Evolutionary conservation across 2,329 filamentous ascomycete genomes (phyloP).

Genomic region (Neoscytalidium dimidiatum): DNA sequence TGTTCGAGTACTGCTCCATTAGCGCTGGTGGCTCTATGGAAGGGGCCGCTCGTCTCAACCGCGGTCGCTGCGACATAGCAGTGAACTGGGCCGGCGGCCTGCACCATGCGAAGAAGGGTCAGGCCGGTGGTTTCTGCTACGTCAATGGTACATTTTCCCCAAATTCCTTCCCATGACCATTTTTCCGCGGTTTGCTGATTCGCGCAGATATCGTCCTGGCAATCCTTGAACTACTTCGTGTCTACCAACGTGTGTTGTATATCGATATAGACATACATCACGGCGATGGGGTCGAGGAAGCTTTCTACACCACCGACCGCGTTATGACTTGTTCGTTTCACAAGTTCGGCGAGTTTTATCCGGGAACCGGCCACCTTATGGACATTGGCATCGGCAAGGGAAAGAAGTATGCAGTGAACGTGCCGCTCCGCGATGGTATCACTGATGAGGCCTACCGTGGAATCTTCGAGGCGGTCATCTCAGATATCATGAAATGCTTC

Average conservation of each 20-base stretch:
- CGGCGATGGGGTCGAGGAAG: constrained; percentile 87
- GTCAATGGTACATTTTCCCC: constrained; percentile 63
- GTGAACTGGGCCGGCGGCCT: constrained; percentile 98
- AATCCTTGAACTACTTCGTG: constrained; percentile 82
- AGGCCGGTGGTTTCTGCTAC: constrained; percentile 98
- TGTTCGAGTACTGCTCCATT: constrained; percentile 93
- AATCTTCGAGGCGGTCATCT: constrained; percentile 81
- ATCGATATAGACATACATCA: constrained; percentile 95
- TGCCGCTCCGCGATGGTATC: constrained; percentile 87
- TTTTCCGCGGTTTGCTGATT: constrained; percentile 28
- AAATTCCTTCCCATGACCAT: constrained; percentile 23
- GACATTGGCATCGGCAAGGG: constrained; percentile 87
- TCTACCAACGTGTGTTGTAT: constrained; percentile 86
- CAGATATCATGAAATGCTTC: constrained; percentile 77
- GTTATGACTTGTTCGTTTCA: constrained; percentile 95
- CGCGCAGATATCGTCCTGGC: constrained; percentile 81
- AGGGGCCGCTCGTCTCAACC: constrained; percentile 84
- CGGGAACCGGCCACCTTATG: constrained; percentile 80
- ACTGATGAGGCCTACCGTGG: constrained; percentile 84
- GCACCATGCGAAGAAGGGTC: constrained; percentile 92
- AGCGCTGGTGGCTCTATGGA: constrained; percentile 90
- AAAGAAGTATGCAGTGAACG: constrained; percentile 86
- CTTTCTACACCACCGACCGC: constrained; percentile 84
- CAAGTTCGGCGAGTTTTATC: constrained; percentile 95
- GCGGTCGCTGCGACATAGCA: constrained; percentile 87